Base-by-base conservation (phyloP, 116 monocot genomes). In the Zostera marina region DNA sequence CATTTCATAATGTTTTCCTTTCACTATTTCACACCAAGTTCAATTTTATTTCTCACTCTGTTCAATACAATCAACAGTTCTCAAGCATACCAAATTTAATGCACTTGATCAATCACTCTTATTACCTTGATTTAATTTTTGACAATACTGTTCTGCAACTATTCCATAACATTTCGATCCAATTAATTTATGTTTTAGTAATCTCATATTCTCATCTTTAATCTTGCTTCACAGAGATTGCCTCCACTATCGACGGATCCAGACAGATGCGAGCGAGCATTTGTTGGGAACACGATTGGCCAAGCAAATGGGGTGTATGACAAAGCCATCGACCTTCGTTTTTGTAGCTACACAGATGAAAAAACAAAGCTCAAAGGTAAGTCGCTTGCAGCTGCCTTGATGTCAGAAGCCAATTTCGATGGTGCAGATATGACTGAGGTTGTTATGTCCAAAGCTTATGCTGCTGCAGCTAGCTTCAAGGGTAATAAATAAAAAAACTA, bases 261-360 rank as follows among this genome's bases (percentile, higher is more conserved):
- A 53, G 64, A 87, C 61, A 59, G 93, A 53, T 93, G 93, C 25
- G 88, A 93, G 54, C 81, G 77, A 45, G 93, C 93, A 54, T 93
- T 70, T 77, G 84, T 93, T 24, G 92, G 92, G 11, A 92, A 92
- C 72, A 92, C 92, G n/a, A 92, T 92, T 46, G 92, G 92, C 53
- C 92, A 92, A 71, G 93, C 93, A 63, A 93, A 93, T 68, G 93
- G 93, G 38, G 93, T 93, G 12, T 93, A 87, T 54, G 93, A 93
- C 70, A 93, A 87, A 57, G 74, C 79, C 19, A 48, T 93, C 48
- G 93, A 93, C 62, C 87, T 93, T 14, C 78, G 93, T 16, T 93
- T 93, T 63, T 93, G 93, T 51, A 79, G 84, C 63, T 92, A 73
- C 53, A 68, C 87, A 19, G 81, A 83, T 57, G 87, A 87, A 25